A percentile compares a stretch with the other conserved stretches of the same genome.
Evolutionary conservation across 352 stramenopile genomes (phyloP).

Genomic region (Globisporangium camurandrum): DNA sequence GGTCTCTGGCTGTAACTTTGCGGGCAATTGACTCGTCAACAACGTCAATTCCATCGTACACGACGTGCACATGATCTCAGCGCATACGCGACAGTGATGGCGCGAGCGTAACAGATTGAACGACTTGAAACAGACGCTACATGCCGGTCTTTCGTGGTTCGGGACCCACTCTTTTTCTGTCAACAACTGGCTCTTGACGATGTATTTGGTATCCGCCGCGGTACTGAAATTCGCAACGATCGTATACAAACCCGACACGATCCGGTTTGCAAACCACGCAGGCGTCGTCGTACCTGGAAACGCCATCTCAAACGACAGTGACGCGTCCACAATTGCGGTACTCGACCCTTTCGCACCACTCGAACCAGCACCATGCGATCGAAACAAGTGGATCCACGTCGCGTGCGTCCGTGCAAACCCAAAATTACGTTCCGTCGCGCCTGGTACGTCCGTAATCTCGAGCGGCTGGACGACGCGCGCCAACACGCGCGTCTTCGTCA

Average conservation of each 20-base stretch:
- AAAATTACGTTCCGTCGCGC: slow-evolving; percentile 44
- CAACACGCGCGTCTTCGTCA: slow-evolving; percentile 51
- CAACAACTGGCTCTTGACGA: slow-evolving; percentile 44
- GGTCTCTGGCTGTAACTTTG: slow-evolving; percentile 42
- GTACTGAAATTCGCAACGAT: slow-evolving; percentile 34
- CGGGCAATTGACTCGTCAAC: slow-evolving; percentile 44
- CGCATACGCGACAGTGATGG: slow-evolving; percentile 76
- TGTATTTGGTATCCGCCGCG: slow-evolving; percentile 54
- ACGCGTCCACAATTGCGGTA: slow-evolving; percentile 34
- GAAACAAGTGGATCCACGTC: slow-evolving; percentile 51
- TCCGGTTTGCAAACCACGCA: slow-evolving; percentile 60
- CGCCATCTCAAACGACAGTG: slow-evolving; percentile 14
- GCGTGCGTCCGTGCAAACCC: slow-evolving; percentile 49
- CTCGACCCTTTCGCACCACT: too few species aligned
- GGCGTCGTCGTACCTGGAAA: slow-evolving; percentile 31
- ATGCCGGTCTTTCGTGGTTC: slow-evolving; percentile 58
- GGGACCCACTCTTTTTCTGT: slow-evolving; percentile 65
- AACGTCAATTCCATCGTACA: slow-evolving; percentile 65
- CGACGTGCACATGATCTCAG: slow-evolving; percentile 71
- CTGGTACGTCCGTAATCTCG: slow-evolving; percentile 34
- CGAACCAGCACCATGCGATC: slow-evolving; percentile 37
- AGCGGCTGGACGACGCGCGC: slow-evolving; percentile 54
- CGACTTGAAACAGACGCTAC: slow-evolving; percentile 70
- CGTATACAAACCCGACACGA: slow-evolving; percentile 32
- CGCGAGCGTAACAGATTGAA: slow-evolving; percentile 66